Base-by-base conservation (phyloP, 2,329 filamentous ascomycete genomes). In the Trichophyton schoenleinii region DNA sequence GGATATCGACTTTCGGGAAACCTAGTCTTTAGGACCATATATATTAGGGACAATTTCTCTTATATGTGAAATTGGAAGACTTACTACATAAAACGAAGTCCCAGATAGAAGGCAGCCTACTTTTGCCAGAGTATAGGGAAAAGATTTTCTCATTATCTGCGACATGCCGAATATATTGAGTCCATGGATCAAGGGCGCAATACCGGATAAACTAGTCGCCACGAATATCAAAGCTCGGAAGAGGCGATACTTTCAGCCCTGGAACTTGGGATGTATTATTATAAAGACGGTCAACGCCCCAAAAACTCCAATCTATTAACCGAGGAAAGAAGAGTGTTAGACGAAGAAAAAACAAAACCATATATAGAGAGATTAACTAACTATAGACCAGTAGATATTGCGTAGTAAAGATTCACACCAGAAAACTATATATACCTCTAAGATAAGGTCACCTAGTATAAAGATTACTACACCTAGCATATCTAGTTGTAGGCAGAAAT, bases 11-110 rank as follows among this genome's bases (percentile, higher is more conserved):
- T 65, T 60, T 66, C 65, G 2, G 64, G 63, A 55, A 65, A 64
- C 34, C 57, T 64, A 38, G 63, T 65, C 64, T 67, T 59, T 55
- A n/a, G n/a, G n/a, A n/a, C n/a, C n/a, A 55, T 22, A 55, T 55
- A 9, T 1, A 22, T 55, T 55, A 36, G 20, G 49, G 49, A 31
- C 55, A 52, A 66, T 62, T 60, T 64, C 53, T 55, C 49, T 55
- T 22, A 31, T 52, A 13, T 57, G 57, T 55, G 31, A 64, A 52
- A 60, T 62, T 28, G 49, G 49, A n/a, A 55, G 18, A 61, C 66
- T 67, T 66, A 69, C 67, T 49, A 66, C 66, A 66, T 70, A 70
- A 60, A 70, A 59, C 41, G 53, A 65, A 63, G 68, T 65, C 60
- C 68, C 66, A 61, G 62, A 63, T 65, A 69, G 61, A 64, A 68